Evolutionary conservation across 345 rosid species (phyloP).

Genomic region (Gossypium anomalum): DNA sequence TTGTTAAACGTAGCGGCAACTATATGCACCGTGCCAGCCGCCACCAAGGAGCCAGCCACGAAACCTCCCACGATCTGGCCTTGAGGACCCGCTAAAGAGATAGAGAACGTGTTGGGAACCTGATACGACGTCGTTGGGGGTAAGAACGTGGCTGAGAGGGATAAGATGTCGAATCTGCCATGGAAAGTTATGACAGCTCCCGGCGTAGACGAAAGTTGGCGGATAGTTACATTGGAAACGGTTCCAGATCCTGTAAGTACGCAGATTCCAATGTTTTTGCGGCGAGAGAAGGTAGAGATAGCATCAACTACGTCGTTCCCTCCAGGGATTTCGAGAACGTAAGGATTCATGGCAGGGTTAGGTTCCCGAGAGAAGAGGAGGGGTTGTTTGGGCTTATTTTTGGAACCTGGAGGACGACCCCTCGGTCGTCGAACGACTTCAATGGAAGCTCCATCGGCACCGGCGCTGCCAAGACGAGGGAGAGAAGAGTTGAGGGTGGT

Average conservation of each 20-base stretch:
- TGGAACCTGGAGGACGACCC: slow-evolving; percentile 89
- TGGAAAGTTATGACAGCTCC: slow-evolving; percentile 76
- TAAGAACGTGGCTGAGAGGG: slow-evolving; percentile 75
- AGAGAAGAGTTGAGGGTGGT: neutral
- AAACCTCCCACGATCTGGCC: slow-evolving; percentile 91
- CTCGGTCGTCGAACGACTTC: slow-evolving; percentile 77
- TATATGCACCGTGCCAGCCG: slow-evolving; percentile 63
- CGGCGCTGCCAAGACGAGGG: slow-evolving; percentile 4
- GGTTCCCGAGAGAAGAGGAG: slow-evolving; percentile 55
- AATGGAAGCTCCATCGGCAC: slow-evolving; percentile 56
- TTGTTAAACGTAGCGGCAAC: slow-evolving; percentile 70
- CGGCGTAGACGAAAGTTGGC: slow-evolving; percentile 68
- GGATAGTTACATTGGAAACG: slow-evolving; percentile 79
- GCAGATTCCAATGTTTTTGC: slow-evolving; percentile 54
- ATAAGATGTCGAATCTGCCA: slow-evolving; percentile 80
- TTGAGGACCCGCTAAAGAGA: slow-evolving; percentile 86
- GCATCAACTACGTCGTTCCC: slow-evolving; percentile 74
- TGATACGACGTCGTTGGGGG: slow-evolving; percentile 42
- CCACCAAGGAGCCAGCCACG: slow-evolving; percentile 63
- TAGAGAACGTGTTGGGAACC: slow-evolving; percentile 48
- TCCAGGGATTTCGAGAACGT: slow-evolving; percentile 69
- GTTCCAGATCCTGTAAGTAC: slow-evolving; percentile 74
- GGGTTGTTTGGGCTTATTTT: slow-evolving; percentile 76
- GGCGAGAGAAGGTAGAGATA: slow-evolving; percentile 61
- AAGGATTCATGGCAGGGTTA: slow-evolving; percentile 75